phyloP scores from a whole-genome alignment of 176 grass and related monocot species.

The Eleusine indica region DNA sequence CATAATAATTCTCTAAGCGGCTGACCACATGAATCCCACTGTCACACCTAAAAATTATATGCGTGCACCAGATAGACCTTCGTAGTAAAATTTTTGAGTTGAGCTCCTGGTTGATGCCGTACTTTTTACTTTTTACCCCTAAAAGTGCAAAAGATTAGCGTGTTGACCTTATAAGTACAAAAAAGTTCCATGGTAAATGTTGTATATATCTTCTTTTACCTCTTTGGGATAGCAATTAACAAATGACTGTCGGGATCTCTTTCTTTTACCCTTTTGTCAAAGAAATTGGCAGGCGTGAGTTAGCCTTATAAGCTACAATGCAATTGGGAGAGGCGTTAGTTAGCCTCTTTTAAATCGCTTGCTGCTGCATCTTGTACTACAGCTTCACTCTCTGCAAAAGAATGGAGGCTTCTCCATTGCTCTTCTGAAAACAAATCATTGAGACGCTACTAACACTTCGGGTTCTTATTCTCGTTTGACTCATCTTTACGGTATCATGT shows the following conservation, averaged over 20 bases:
- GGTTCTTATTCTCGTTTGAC: constrained; percentile 79
- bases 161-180: background rate
- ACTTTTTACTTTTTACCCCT: background rate
- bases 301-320: too few species aligned
- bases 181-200: constrained; percentile 21
- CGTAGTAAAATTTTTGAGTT: constrained; percentile 13
- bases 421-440: constrained; percentile 50
- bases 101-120: constrained; percentile 31
- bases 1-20: constrained; percentile 48
- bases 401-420: constrained; percentile 50
- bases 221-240: constrained; percentile 13
- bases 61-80: constrained; percentile 1
- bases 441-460: constrained; percentile 36
- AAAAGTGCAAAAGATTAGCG: background rate
- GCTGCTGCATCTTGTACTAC: background rate
- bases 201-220: constrained; percentile 13
- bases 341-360: constrained; percentile 1
- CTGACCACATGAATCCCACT: constrained; percentile 51
- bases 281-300: background rate
- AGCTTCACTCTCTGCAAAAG: constrained; percentile 14
- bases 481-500: constrained; percentile 43
- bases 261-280: background rate
- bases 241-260: background rate
- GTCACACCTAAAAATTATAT: constrained; percentile 45
- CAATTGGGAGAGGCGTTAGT: background rate